Evolutionary conservation across 2,329 filamentous ascomycete genomes (phyloP), one percentile per base, ranked within the genome.

Genomic region (Dactylella cylindrospora): DNA sequence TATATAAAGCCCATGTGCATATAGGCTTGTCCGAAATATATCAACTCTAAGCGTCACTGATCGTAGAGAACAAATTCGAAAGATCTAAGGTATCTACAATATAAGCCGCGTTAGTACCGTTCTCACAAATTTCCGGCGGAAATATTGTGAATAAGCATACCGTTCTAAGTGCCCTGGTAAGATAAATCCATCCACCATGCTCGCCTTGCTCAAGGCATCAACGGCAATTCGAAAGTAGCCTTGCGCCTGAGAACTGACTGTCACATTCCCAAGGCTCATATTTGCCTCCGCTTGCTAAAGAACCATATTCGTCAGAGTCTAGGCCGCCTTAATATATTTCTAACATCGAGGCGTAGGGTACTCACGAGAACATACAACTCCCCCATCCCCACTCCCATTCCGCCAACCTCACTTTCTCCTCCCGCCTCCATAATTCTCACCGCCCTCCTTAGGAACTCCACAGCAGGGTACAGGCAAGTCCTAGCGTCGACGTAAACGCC

Each of bases 1-100:
- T n/a, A n/a, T n/a, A n/a, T n/a, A n/a, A n/a, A n/a, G n/a, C n/a
- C n/a, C n/a, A n/a, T n/a, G n/a, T n/a, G n/a, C n/a, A n/a, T n/a
- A n/a, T n/a, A n/a, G n/a, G n/a, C n/a, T n/a, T n/a, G n/a, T n/a
- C n/a, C n/a, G n/a, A n/a, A n/a, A n/a, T n/a, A n/a, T n/a, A n/a
- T n/a, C n/a, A n/a, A n/a, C n/a, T n/a, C n/a, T n/a, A n/a, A n/a
- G n/a, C n/a, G n/a, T n/a, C n/a, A n/a, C 12, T 5, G 26, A 36
- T 62, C 57, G 31, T 62, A 62, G 5, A 62, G 20, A n/a, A 62
- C 57, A 23, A 49, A 62, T 28, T 62, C 57, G 36, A 62, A 62
- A 7, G 57, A 62, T 35, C 57, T 29, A 17, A 62, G 57, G 25
- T 62, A 62, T 33, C 57, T 62, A 33, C 25, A n/a, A 12, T 3